phyloP scores from a whole-genome alignment of 2,329 filamentous ascomycete genomes.

The Dactylellina drechsleri region DNA sequence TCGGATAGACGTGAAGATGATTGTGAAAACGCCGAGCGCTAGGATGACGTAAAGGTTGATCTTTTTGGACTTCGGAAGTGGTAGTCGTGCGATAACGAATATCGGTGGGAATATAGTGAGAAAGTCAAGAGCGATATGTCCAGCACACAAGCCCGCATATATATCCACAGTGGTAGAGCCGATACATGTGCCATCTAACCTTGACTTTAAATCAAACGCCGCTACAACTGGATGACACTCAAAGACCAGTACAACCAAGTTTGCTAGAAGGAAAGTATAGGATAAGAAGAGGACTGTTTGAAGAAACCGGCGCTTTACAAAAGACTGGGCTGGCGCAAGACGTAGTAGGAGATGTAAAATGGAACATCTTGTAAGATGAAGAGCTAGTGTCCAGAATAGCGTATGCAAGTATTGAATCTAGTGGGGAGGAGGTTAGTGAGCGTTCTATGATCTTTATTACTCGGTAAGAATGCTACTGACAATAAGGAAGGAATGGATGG shows the following conservation, averaged over 20 bases:
- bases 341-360: constrained; percentile 50
- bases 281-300: constrained; percentile 39
- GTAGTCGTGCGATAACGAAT: constrained; percentile 42
- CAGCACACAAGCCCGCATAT: constrained; percentile 45
- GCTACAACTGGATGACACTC: constrained; percentile 47
- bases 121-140: constrained; percentile 48
- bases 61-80: constrained; percentile 42
- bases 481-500: constrained; percentile 47
- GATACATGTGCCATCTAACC: constrained; percentile 46
- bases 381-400: constrained; percentile 46
- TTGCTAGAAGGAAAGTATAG: constrained; percentile 41
- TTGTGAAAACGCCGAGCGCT: constrained; percentile 35
- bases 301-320: constrained; percentile 39
- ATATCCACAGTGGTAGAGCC: constrained; percentile 46
- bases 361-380: constrained; percentile 49
- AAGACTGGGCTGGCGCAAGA: constrained; percentile 36
- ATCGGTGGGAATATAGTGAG: constrained; percentile 52
- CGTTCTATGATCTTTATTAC: background rate
- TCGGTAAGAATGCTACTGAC: constrained; percentile 10
- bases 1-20: constrained; percentile 47
- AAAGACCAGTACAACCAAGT: constrained; percentile 46
- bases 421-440: background rate
- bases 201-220: constrained; percentile 46
- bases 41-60: constrained; percentile 49
- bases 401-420: constrained; percentile 54